phyloP scores from a whole-genome alignment of 31 red algal genomes.

The Odonthalia washingtoniensis region DNA sequence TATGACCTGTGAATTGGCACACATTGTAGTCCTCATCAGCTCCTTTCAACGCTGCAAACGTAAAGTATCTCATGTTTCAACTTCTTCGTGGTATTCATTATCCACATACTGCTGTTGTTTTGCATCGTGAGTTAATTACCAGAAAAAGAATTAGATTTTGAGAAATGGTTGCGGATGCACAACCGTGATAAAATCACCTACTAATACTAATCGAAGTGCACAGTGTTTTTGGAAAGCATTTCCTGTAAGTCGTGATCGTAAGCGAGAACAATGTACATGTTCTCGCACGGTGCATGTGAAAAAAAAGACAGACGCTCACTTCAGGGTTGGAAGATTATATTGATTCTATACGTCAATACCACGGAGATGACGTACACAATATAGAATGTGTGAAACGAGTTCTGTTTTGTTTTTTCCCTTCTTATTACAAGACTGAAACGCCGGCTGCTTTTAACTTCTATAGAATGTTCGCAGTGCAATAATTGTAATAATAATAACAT shows the following conservation, averaged over 20 bases:
- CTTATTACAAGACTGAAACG: conserved; percentile 55
- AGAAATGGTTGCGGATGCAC: conserved; percentile 2
- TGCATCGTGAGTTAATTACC: no score
- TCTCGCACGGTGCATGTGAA: conserved; percentile 74
- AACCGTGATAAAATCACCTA: conserved; percentile 7
- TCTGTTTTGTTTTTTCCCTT: conserved; percentile 92
- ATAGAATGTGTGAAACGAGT: conserved; percentile 61
- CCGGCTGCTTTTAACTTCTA: conserved; percentile 73
- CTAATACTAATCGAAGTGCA: no score
- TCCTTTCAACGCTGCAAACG: no score
- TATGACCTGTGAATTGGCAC: no score
- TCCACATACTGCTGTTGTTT: no score
- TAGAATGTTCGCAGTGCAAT: conserved; percentile 80
- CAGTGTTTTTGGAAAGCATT: no score
- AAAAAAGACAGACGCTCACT: conserved; percentile 64
- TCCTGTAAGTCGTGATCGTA: no score
- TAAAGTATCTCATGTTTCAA: no score
- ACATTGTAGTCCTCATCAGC: no score
- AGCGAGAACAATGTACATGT: conserved; percentile 91
- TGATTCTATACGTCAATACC: no score
- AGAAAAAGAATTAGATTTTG: conserved; percentile 5
- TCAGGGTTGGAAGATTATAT: conserved; percentile 70
- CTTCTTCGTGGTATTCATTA: no score
- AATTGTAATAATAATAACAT: no score
- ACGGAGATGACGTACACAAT: conserved; percentile 60